Percentiles rank a stretch among this genome's conserved stretches.
Evolutionary conservation across 345 rosid species (phyloP).

Genomic region (Brassica rapa): DNA sequence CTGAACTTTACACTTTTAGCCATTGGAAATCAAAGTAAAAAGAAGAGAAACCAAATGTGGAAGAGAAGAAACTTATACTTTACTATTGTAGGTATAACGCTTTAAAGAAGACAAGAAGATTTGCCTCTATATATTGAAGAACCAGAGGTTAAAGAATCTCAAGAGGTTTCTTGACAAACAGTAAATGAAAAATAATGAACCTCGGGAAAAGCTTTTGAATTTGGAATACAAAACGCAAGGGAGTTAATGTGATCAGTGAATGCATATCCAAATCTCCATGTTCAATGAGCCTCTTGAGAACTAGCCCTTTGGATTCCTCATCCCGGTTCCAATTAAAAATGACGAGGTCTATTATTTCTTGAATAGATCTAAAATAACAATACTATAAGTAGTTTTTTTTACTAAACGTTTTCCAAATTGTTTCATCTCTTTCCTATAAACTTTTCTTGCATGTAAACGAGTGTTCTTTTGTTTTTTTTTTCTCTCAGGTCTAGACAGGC

Average conservation of each 20-base stretch:
- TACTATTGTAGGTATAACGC: not conserved
- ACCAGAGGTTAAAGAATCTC: slow-evolving; percentile 1
- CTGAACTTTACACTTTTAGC: slow-evolving; percentile 6
- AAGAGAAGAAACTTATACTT: not conserved
- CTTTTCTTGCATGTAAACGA: no score
- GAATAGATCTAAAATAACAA: no score
- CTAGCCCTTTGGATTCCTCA: not conserved
- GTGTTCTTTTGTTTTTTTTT: no score
- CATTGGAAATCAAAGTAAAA: not conserved
- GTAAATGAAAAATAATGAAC: not conserved
- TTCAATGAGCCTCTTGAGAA: not conserved
- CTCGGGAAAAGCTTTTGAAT: not conserved
- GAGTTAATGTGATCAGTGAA: not conserved
- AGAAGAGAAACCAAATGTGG: not conserved
- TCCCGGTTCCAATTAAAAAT: not conserved
- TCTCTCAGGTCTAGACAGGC: no score
- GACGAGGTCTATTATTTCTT: not conserved
- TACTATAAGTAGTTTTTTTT: no score
- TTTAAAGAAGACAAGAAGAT: not conserved
- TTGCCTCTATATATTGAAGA: slow-evolving; percentile 1
- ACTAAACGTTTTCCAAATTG: no score
- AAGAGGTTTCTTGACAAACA: not conserved
- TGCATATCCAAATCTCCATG: not conserved
- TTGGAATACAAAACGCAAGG: not conserved
- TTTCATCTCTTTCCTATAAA: no score